Evolutionary conservation across 1,284 basidiomycete genomes (phyloP).

Genomic region (Vanrija sp.): DNA sequence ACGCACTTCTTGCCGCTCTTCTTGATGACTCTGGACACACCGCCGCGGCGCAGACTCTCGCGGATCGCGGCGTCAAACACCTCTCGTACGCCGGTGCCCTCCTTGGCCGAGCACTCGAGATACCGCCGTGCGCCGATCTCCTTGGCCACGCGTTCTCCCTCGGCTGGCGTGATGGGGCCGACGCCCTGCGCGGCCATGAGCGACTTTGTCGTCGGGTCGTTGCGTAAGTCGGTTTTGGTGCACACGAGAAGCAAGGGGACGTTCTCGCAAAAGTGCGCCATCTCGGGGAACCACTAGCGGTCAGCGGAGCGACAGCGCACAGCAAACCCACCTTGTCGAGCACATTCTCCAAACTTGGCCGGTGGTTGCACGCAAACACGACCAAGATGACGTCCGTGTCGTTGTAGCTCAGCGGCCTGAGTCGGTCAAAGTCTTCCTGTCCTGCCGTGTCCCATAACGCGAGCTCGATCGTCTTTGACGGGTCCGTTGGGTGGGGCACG

Average conservation of each 20-base stretch:
- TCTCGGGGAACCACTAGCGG: constrained; percentile 89
- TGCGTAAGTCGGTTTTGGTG: constrained; percentile 87
- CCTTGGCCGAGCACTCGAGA: constrained; percentile 91
- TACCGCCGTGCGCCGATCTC: constrained; percentile 91
- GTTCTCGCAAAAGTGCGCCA: constrained; percentile 92
- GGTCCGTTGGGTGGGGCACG: constrained; percentile 66
- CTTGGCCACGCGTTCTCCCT: constrained; percentile 72
- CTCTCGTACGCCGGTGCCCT: constrained; percentile 80
- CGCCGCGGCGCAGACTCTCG: constrained; percentile 67
- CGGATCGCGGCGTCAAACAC: constrained; percentile 87
- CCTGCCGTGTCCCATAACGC: constrained; percentile 98
- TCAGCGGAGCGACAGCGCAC: background rate
- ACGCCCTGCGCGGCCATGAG: constrained; percentile 91
- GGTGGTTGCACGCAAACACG: constrained; percentile 95
- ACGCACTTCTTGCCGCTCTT: constrained; percentile 78
- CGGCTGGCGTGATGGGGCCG: constrained; percentile 72
- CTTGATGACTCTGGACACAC: constrained; percentile 64
- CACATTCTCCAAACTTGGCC: constrained; percentile 89
- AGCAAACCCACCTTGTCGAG: constrained; percentile 60
- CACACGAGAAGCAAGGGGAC: constrained; percentile 90
- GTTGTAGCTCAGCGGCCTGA: constrained; percentile 90
- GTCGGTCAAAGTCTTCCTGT: constrained; percentile 95
- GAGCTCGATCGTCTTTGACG: constrained; percentile 81
- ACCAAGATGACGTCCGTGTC: constrained; percentile 96
- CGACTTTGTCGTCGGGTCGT: constrained; percentile 80